Conservation (phyloP, 192 early-diverging fungal genomes). For the Phlyctochytrium arcticum region DNA sequence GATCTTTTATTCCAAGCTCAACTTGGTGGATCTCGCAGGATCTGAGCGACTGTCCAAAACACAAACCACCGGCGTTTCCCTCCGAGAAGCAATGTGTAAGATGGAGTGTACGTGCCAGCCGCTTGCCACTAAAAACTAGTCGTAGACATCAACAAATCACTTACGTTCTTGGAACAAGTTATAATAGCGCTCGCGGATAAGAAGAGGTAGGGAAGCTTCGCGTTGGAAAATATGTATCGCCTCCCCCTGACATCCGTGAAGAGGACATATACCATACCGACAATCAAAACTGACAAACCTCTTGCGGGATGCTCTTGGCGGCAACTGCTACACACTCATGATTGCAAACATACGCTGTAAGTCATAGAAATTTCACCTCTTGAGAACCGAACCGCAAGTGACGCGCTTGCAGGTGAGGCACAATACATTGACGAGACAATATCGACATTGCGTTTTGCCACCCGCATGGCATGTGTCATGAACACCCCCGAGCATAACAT, state of each 20-base stretch:
- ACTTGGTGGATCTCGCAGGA: slow-evolving; percentile 59
- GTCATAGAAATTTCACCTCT: not conserved
- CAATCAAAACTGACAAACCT: slow-evolving; percentile 62
- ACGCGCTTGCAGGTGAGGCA: slow-evolving; percentile 25
- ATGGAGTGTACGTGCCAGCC: not conserved
- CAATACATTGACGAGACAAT: slow-evolving; percentile 64
- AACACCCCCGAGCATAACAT: slow-evolving; percentile 54
- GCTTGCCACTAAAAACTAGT: not conserved
- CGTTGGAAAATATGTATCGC: too few species aligned
- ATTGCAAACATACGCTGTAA: slow-evolving; percentile 59
- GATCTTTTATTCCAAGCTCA: slow-evolving; percentile 55
- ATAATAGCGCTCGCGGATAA: slow-evolving; percentile 62
- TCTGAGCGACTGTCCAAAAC: slow-evolving; percentile 60
- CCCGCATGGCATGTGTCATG: slow-evolving; percentile 63
- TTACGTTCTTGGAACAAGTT: slow-evolving; percentile 62
- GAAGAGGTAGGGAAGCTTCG: slow-evolving; percentile 45
- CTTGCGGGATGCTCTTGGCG: slow-evolving; percentile 57
- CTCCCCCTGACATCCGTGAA: too few species aligned
- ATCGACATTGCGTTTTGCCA: slow-evolving; percentile 59
- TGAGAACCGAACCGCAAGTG: not conserved
- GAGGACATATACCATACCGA: slow-evolving; percentile 61
- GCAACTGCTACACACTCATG: slow-evolving; percentile 60
- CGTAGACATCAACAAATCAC: slow-evolving; percentile 56
- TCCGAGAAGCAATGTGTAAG: slow-evolving; percentile 62
- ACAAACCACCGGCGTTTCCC: slow-evolving; percentile 48